Conservation (phyloP, 2,329 filamentous ascomycete species). For the Lasiodiplodia hormozganensis region DNA sequence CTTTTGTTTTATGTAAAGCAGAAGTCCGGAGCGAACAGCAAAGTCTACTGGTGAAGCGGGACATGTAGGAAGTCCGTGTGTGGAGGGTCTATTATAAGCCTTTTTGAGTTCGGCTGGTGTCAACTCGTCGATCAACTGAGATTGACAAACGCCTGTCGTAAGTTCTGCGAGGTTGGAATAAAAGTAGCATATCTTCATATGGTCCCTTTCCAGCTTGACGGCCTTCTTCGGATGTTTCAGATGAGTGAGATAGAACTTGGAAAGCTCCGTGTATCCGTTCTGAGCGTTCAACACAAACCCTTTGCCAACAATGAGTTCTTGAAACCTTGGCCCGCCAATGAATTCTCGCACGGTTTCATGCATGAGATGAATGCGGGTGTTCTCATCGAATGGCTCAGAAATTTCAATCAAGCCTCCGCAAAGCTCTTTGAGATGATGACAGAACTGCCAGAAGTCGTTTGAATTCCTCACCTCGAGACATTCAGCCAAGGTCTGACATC, state of each 20-base stretch:
- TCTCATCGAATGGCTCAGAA: not conserved
- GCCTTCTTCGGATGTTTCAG: rapidly evolving
- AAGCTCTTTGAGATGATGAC: not conserved
- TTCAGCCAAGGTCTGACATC: not conserved
- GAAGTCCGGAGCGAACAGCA: not conserved
- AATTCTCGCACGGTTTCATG: not conserved
- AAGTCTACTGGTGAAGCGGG: not conserved
- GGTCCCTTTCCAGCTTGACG: too few species aligned
- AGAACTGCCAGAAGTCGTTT: not conserved
- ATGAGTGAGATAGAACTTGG: not conserved
- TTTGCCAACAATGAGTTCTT: not conserved
- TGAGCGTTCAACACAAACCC: not conserved
- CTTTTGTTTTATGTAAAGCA: not conserved
- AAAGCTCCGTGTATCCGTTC: conserved; percentile 14
- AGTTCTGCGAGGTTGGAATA: not conserved
- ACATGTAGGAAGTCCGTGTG: not conserved
- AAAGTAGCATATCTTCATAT: too few species aligned
- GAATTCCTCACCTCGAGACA: not conserved
- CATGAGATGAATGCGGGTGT: not conserved
- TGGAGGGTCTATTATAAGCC: too few species aligned
- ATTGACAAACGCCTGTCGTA: not conserved
- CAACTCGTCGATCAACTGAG: not conserved
- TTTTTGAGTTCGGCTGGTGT: not conserved
- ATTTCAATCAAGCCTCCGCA: conserved; percentile 2
- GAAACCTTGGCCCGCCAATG: not conserved